A percentile compares a stretch with the other conserved stretches of the same genome.
Conservation (phyloP, 2,329 filamentous ascomycete genomes). For the Penicillium griseofulvum region DNA sequence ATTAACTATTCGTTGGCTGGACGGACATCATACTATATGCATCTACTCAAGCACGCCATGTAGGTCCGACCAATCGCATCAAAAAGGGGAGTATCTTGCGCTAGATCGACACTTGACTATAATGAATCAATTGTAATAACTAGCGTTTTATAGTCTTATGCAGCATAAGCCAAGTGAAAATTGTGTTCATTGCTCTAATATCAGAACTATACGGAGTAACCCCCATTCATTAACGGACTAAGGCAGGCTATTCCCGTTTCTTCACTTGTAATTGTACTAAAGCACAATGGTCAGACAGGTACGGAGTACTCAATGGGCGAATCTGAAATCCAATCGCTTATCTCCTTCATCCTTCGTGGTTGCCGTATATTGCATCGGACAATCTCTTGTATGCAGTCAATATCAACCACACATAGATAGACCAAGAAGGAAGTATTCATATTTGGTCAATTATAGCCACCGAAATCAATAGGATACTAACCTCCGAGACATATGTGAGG, state of each 20-base stretch:
- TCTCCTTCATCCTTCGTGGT: slow-evolving; percentile 35
- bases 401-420: slow-evolving; percentile 49
- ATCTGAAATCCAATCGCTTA: slow-evolving; percentile 37
- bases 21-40: neutral
- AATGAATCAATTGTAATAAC: neutral
- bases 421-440: slow-evolving; percentile 54
- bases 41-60: neutral
- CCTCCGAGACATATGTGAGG: slow-evolving; percentile 33
- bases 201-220: neutral
- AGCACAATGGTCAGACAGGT: too few species aligned
- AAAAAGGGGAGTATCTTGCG: neutral
- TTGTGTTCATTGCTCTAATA: neutral
- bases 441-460: slow-evolving; percentile 53
- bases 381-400: slow-evolving; percentile 43
- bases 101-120: neutral
- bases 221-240: neutral
- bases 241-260: too few species aligned
- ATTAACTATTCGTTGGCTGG: neutral
- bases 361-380: slow-evolving; percentile 28
- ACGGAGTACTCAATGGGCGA: too few species aligned
- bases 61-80: neutral
- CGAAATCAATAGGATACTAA: slow-evolving; percentile 50
- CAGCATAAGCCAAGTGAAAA: neutral
- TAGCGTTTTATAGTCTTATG: neutral
- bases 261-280: neutral